Evolutionary conservation across 768 basidiomycete species (phyloP).

Genomic region (Vararia minispora): DNA sequence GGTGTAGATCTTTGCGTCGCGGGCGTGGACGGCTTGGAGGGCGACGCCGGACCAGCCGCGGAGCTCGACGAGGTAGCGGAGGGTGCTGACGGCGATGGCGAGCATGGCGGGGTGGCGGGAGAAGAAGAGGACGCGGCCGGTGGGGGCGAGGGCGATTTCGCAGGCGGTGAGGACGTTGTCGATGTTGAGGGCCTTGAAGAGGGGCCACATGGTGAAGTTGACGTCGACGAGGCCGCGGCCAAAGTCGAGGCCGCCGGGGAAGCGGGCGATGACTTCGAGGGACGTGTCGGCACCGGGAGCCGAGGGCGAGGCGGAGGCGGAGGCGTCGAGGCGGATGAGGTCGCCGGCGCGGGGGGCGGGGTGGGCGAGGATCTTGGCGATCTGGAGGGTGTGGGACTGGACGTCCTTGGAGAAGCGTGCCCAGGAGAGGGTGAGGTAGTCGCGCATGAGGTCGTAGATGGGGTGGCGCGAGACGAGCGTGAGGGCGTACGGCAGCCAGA

Average conservation of each 20-base stretch:
- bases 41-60: slow-evolving; percentile 91
- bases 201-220: slow-evolving; percentile 95
- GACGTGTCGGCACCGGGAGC: slow-evolving; percentile 27
- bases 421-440: slow-evolving; percentile 93
- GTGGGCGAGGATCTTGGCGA: slow-evolving; percentile 78
- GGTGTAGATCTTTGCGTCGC: slow-evolving; percentile 87
- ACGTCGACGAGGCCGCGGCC: slow-evolving; percentile 85
- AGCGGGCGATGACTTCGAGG: slow-evolving; percentile 79
- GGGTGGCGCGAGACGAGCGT: slow-evolving; percentile 87
- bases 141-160: slow-evolving; percentile 85
- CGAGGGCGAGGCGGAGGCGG: slow-evolving; percentile 28
- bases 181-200: slow-evolving; percentile 87
- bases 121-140: slow-evolving; percentile 79
- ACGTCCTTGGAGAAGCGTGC: slow-evolving; percentile 92
- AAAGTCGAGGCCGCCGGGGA: slow-evolving; percentile 91
- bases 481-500: slow-evolving; percentile 90
- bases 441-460: slow-evolving; percentile 90
- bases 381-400: slow-evolving; percentile 83
- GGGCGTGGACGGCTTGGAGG: slow-evolving; percentile 69
- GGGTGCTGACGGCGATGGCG: slow-evolving; percentile 84
- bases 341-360: slow-evolving; percentile 84
- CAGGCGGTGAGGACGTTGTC: slow-evolving; percentile 91
- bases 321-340: slow-evolving; percentile 76
- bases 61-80: slow-evolving; percentile 86
- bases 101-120: slow-evolving; percentile 89